Conservation (phyloP, 148 eudicot species). For the Rhododendron ovatum region DNA sequence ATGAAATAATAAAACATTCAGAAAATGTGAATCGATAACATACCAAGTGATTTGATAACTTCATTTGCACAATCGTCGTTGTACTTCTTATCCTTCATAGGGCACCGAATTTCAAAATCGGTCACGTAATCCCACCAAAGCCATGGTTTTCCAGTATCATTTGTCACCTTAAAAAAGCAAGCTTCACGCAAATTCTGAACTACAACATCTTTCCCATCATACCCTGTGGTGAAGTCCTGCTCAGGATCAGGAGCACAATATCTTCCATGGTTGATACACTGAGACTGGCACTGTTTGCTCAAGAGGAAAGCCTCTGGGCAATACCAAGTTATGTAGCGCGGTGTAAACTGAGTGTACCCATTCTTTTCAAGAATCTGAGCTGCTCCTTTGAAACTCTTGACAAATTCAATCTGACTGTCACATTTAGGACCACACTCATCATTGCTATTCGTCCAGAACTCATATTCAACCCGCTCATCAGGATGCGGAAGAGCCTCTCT, state of each 20-base stretch:
- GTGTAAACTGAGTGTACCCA: conserved; percentile 82
- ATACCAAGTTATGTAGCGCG: conserved; percentile 94
- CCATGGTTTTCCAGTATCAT: conserved; percentile 91
- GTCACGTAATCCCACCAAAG: conserved; percentile 98
- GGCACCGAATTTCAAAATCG: conserved; percentile 89
- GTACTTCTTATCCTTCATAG: conserved; percentile 80
- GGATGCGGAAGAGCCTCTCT: conserved; percentile 95
- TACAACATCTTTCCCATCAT: conserved; percentile 93
- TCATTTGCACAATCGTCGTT: conserved; percentile 70
- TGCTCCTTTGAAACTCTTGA: conserved; percentile 77
- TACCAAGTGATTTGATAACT: conserved; percentile 87
- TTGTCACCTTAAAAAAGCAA: conserved; percentile 79
- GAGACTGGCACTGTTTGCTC: conserved; percentile 88
- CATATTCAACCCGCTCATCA: conserved; percentile 92
- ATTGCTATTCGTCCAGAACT: conserved; percentile 95
- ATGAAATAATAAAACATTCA: not conserved
- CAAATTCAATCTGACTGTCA: conserved; percentile 73
- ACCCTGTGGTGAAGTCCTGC: conserved; percentile 75
- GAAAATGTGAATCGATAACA: conserved; percentile 10
- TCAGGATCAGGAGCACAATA: conserved; percentile 99
- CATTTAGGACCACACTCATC: conserved; percentile 96
- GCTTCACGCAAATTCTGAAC: conserved; percentile 86
- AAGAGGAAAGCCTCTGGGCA: conserved; percentile 79
- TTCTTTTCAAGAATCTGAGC: conserved; percentile 85
- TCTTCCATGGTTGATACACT: conserved; percentile 90